These are phyloP conservation scores for Ochetophila trinervis DNA, from an alignment of 306 rosid genomes.

Conservation along the genomic window DNA sequence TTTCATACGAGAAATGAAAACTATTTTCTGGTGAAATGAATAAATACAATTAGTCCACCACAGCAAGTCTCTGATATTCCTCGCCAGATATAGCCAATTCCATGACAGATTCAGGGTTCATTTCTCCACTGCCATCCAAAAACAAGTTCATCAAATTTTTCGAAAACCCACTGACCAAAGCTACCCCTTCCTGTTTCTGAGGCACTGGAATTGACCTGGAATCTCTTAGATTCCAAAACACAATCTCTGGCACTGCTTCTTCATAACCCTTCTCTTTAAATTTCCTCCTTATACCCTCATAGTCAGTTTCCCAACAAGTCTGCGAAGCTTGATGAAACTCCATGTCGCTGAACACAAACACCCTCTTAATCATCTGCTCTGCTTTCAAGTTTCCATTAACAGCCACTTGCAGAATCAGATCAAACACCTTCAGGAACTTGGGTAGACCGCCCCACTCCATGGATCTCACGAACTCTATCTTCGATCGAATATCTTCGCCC, in stretches of 20 bases:
- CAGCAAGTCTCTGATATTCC: constrained; percentile 40
- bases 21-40: not conserved
- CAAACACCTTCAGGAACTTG: constrained; percentile 63
- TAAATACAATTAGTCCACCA: constrained; percentile 27
- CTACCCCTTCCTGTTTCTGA: constrained; percentile 52
- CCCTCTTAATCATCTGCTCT: constrained; percentile 62
- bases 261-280: constrained; percentile 49
- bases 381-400: constrained; percentile 46
- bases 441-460: constrained; percentile 51
- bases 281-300: constrained; percentile 50
- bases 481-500: constrained; percentile 41
- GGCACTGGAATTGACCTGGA: constrained; percentile 53
- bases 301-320: constrained; percentile 65
- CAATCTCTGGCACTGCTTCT: constrained; percentile 51
- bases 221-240: constrained; percentile 70
- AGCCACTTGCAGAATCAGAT: constrained; percentile 48
- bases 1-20: too few relatives aligned
- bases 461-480: constrained; percentile 26
- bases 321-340: constrained; percentile 53
- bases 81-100: constrained; percentile 44
- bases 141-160: constrained; percentile 67
- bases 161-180: constrained; percentile 63
- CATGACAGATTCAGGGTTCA: constrained; percentile 26
- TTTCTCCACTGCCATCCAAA: constrained; percentile 31
- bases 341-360: constrained; percentile 71